phyloP scores from a whole-genome alignment of 495 filamentous ascomycete species.

The Annulohypoxylon moriforme region DNA sequence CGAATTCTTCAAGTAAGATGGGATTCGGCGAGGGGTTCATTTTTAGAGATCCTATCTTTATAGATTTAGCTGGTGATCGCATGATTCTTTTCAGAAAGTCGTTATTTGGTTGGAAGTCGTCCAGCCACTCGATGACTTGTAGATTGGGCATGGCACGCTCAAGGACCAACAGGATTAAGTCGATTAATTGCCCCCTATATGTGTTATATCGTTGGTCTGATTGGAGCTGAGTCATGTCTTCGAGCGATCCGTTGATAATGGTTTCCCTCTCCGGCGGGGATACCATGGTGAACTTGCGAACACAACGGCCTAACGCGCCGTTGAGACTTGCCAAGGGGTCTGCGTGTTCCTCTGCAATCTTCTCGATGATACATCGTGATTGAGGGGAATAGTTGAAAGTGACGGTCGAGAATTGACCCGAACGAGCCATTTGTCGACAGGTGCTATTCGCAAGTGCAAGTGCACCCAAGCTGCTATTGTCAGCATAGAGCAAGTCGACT shows the following conservation, averaged over 20 bases:
- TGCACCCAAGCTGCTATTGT: background rate
- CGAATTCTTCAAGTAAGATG: background rate
- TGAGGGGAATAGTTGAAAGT: background rate
- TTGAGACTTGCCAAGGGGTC: background rate
- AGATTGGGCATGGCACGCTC: background rate
- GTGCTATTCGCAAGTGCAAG: conserved; percentile 8
- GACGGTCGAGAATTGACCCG: conserved; percentile 12
- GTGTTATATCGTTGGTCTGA: background rate
- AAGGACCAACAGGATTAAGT: background rate
- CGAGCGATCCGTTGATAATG: too few species aligned
- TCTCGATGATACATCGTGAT: background rate
- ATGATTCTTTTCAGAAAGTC: background rate
- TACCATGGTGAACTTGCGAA: background rate
- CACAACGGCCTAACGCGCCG: background rate
- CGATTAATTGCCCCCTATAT: background rate
- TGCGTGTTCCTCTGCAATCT: background rate
- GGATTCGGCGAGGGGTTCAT: background rate
- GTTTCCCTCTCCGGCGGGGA: too few species aligned
- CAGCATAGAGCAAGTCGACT: conserved; percentile 8
- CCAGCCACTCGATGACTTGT: background rate
- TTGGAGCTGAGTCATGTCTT: background rate
- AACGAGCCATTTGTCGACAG: conserved; percentile 23
- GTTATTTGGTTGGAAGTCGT: background rate
- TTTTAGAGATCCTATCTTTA: background rate
- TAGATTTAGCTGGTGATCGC: background rate